These are phyloP conservation scores for Lentinula detonsa DNA, from an alignment of 768 basidiomycete genomes.

Conservation along the genomic window DNA sequence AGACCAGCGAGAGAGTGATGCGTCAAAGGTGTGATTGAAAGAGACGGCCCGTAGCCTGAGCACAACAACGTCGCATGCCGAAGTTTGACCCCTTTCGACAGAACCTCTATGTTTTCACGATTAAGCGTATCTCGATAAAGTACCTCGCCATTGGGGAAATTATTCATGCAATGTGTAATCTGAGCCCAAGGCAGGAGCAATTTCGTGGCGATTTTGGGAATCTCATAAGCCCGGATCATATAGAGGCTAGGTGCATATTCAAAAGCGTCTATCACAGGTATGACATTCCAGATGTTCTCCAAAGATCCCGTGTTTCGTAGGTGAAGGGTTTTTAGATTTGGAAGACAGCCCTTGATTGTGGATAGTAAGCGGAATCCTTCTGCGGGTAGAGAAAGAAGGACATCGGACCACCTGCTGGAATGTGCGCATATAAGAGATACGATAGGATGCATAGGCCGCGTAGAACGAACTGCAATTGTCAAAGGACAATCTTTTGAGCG, in stretches of 20 bases:
- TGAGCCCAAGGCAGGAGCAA: background rate
- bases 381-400: background rate
- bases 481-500: conserved; percentile 2
- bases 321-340: background rate
- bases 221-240: background rate
- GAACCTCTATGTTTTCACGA: background rate
- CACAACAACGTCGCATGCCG: background rate
- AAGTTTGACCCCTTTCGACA: background rate
- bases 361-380: background rate
- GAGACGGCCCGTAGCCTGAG: background rate
- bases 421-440: background rate
- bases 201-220: background rate
- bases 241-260: background rate
- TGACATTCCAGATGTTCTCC: background rate
- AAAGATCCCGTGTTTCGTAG: background rate
- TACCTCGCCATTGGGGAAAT: background rate
- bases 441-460: background rate
- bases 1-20: background rate
- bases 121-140: background rate
- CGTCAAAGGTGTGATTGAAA: background rate
- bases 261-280: background rate
- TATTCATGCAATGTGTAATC: background rate
- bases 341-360: background rate
- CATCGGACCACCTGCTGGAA: background rate
- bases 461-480: background rate